These are phyloP conservation scores for Prunus fruticosa DNA, from an alignment of 306 rosid genomes.

Conservation along the genomic window DNA sequence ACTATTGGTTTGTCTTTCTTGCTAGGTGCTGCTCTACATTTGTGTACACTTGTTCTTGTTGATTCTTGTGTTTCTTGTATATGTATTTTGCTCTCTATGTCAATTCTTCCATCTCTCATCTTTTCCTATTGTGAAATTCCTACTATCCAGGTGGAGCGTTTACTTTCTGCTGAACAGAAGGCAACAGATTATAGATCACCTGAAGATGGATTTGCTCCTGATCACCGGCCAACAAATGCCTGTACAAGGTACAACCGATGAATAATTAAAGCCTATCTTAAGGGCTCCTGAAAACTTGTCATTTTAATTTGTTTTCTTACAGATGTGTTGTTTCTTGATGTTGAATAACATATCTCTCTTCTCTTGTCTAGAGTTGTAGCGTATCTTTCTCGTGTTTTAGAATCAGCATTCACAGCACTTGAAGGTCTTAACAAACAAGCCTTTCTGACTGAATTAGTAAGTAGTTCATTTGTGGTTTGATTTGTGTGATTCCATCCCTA, in stretches of 20 bases:
- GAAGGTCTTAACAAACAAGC: constrained; percentile 99
- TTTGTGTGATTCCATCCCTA: constrained; percentile 14
- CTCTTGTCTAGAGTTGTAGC: constrained; percentile 78
- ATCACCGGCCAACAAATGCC: constrained; percentile 94
- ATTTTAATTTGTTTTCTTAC: not conserved
- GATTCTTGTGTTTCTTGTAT: not conserved
- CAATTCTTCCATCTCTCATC: not conserved
- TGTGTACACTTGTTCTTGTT: constrained; percentile 10
- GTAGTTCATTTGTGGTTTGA: constrained; percentile 13
- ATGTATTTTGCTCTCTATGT: not conserved
- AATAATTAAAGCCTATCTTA: not conserved
- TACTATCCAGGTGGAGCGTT: constrained; percentile 76
- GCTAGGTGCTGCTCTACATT: constrained; percentile 6
- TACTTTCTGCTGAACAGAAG: constrained; percentile 97
- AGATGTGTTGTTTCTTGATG: constrained; percentile 23
- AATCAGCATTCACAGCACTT: constrained; percentile 90
- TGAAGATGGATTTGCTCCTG: constrained; percentile 93
- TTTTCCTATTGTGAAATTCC: constrained; percentile 18
- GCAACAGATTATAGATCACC: constrained; percentile 84
- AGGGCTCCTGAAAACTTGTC: not conserved
- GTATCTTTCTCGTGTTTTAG: constrained; percentile 95
- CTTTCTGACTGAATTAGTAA: constrained; percentile 87
- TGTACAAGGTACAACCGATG: constrained; percentile 67
- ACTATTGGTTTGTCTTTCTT: not conserved
- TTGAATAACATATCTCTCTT: constrained; percentile 22